phyloP scores from a whole-genome alignment of 2,329 filamentous ascomycete genomes.

The Xylariaceae sp. region DNA sequence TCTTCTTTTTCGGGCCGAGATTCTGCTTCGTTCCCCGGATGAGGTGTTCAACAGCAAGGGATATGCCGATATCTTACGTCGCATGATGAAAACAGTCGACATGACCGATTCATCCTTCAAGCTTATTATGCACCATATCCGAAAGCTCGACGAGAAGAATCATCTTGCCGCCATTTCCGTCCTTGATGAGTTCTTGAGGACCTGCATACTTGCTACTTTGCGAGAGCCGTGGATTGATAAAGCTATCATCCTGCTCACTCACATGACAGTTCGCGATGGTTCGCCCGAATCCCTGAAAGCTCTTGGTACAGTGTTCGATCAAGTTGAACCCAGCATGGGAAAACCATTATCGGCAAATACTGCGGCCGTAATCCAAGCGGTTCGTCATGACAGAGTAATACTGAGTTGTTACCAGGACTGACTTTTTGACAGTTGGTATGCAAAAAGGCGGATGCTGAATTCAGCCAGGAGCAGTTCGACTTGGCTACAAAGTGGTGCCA shows the following conservation, averaged over 20 bases:
- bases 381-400: slow-evolving; percentile 33
- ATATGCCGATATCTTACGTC: slow-evolving; percentile 50
- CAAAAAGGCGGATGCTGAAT: slow-evolving; percentile 65
- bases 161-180: slow-evolving; percentile 44
- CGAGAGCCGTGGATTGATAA: slow-evolving; percentile 63
- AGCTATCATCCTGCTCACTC: slow-evolving; percentile 61
- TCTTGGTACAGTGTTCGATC: slow-evolving; percentile 25
- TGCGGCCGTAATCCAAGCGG: slow-evolving; percentile 63
- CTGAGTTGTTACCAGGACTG: background rate
- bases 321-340: slow-evolving; percentile 41
- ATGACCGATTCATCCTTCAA: slow-evolving; percentile 61
- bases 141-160: slow-evolving; percentile 55
- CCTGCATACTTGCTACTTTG: slow-evolving; percentile 45
- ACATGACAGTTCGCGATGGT: slow-evolving; percentile 52
- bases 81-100: slow-evolving; percentile 56
- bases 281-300: slow-evolving; percentile 32
- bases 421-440: slow-evolving; percentile 60
- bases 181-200: slow-evolving; percentile 59
- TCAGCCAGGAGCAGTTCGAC: slow-evolving; percentile 47
- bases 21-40: slow-evolving; percentile 47
- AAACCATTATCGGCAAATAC: slow-evolving; percentile 52
- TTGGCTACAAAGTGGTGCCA: slow-evolving; percentile 65
- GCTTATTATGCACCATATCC: slow-evolving; percentile 61
- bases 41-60: slow-evolving; percentile 45
- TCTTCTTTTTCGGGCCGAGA: slow-evolving; percentile 61